Evolutionary conservation across 768 basidiomycete genomes (phyloP).

Genomic region (Mycena haematopus): DNA sequence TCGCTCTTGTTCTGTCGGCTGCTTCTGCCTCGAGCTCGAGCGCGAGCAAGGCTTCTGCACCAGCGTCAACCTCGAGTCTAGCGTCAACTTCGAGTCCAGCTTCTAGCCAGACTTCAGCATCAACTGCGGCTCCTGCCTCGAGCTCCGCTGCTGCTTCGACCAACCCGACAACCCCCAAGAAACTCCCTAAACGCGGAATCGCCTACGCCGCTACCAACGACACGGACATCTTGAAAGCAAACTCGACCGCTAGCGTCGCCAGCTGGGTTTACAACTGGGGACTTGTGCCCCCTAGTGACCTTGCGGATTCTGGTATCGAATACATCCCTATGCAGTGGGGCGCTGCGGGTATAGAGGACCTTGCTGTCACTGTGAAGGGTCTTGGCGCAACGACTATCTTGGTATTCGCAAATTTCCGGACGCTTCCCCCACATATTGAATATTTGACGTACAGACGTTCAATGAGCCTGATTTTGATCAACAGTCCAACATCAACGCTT

Average conservation of each 20-base stretch:
- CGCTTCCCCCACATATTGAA: slow-evolving; percentile 31
- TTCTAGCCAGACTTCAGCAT: slow-evolving; percentile 37
- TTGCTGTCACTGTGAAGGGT: slow-evolving; percentile 45
- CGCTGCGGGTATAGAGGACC: slow-evolving; percentile 44
- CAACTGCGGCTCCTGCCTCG: slow-evolving; percentile 44
- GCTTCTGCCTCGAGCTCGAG: slow-evolving; percentile 34
- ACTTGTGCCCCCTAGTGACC: slow-evolving; percentile 47
- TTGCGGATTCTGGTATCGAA: slow-evolving; percentile 49
- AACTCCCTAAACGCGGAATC: slow-evolving; percentile 53
- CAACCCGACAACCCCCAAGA: not conserved
- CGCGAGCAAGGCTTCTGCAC: slow-evolving; percentile 30
- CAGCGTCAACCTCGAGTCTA: not conserved
- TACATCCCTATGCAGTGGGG: slow-evolving; percentile 66
- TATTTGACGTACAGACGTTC: slow-evolving; percentile 46
- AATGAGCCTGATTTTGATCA: slow-evolving; percentile 61
- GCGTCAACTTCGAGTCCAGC: slow-evolving; percentile 12
- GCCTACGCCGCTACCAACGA: slow-evolving; percentile 48
- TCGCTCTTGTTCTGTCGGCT: slow-evolving; percentile 27
- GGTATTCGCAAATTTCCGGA: slow-evolving; percentile 34
- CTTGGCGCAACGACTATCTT: slow-evolving; percentile 58
- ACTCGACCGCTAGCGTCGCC: slow-evolving; percentile 49
- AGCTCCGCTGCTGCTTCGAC: slow-evolving; percentile 30
- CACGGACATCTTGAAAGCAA: slow-evolving; percentile 49
- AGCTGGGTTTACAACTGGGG: slow-evolving; percentile 66
- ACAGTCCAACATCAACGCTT: slow-evolving; percentile 53